phyloP scores from a whole-genome alignment of 179 eudicot species.

The Beta lomatogona region DNA sequence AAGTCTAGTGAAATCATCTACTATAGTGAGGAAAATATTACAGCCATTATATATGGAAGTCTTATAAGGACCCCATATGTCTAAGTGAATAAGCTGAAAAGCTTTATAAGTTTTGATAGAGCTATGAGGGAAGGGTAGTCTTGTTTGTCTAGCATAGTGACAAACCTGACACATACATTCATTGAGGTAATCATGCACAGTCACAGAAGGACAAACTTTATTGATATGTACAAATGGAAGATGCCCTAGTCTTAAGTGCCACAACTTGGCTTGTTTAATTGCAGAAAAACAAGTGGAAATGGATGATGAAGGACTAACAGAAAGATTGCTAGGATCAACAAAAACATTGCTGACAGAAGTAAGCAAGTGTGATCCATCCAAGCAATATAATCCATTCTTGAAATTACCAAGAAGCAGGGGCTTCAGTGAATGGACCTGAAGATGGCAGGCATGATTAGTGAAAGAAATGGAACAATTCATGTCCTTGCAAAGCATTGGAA shows the following conservation, averaged over 20 bases:
- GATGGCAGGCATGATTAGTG: not conserved
- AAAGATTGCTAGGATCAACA: too few relatives aligned
- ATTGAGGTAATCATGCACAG: too few relatives aligned
- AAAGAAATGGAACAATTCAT: too few relatives aligned
- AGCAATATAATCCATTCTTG: not conserved
- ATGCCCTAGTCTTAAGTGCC: not conserved
- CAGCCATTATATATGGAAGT: not conserved
- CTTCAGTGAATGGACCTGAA: not conserved
- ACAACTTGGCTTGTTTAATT: not conserved
- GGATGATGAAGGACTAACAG: too few relatives aligned
- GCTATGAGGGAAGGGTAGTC: not conserved
- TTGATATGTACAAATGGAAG: not conserved
- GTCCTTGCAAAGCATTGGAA: not conserved
- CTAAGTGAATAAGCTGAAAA: not conserved
- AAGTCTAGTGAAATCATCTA: not conserved
- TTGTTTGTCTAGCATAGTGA: not conserved
- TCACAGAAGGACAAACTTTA: not conserved
- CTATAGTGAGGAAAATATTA: not conserved
- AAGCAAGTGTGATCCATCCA: not conserved
- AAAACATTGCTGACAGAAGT: too few relatives aligned
- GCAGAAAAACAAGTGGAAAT: not conserved
- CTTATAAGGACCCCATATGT: not conserved
- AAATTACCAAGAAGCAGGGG: not conserved
- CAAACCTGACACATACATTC: not conserved
- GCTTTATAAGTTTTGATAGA: not conserved